A percentile compares a stretch with the other conserved stretches of the same genome.
Conservation (phyloP, 2,329 filamentous ascomycete genomes). For the Xylaria sp. region DNA sequence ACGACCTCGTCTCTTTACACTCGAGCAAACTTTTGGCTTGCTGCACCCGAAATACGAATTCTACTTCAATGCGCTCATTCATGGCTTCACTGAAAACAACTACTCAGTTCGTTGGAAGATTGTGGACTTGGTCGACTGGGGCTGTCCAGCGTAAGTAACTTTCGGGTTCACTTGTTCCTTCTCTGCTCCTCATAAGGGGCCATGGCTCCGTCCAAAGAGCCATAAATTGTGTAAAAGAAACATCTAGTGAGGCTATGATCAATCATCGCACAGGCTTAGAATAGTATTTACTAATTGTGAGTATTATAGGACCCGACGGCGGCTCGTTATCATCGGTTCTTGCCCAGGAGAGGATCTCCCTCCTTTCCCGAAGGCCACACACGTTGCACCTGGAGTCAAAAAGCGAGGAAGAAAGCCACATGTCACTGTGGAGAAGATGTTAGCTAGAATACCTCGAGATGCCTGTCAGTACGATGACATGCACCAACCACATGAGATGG, state of each 20-base stretch:
- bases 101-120: slow-evolving; percentile 76
- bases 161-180: neutral
- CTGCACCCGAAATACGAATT: slow-evolving; percentile 55
- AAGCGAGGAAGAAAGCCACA: slow-evolving; percentile 45
- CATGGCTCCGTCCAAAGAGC: neutral
- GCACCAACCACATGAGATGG: slow-evolving; percentile 46
- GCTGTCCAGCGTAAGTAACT: slow-evolving; percentile 48
- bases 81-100: slow-evolving; percentile 66
- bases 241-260: neutral
- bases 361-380: slow-evolving; percentile 66
- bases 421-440: slow-evolving; percentile 52
- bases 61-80: slow-evolving; percentile 65
- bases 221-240: neutral
- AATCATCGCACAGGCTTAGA: neutral
- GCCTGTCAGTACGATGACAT: slow-evolving; percentile 41
- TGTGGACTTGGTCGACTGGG: slow-evolving; percentile 58
- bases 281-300: neutral
- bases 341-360: slow-evolving; percentile 75
- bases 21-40: slow-evolving; percentile 81
- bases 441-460: slow-evolving; percentile 43
- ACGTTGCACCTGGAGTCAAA: slow-evolving; percentile 47
- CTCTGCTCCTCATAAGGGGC: neutral
- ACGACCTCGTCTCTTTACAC: slow-evolving; percentile 71
- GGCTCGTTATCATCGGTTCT: slow-evolving; percentile 63
- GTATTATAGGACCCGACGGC: slow-evolving; percentile 44